Conservation (phyloP, 495 filamentous ascomycete species). For the Hypoxylon intermedium region DNA sequence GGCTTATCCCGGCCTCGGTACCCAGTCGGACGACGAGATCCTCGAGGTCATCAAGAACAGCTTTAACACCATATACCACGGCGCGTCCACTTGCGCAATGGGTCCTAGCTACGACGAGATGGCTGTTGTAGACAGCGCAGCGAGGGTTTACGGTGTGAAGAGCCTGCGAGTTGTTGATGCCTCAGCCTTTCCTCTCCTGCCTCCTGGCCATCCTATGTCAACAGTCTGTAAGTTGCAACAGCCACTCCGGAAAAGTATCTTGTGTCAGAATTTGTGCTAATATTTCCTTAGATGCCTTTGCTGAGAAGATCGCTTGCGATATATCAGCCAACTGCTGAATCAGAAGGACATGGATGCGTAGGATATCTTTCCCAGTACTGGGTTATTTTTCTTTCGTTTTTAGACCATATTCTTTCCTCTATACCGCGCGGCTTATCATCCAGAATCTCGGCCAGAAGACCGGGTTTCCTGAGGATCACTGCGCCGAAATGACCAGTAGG, state of each 20-base stretch:
- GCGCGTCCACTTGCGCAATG: conserved; percentile 63
- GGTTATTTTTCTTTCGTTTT: too few relatives aligned
- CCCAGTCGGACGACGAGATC: conserved; percentile 61
- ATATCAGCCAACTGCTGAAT: too few relatives aligned
- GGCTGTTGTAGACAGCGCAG: conserved; percentile 59
- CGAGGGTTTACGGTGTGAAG: conserved; percentile 58
- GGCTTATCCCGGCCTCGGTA: conserved; percentile 52
- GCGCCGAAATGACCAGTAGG: too few relatives aligned
- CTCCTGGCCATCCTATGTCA: conserved; percentile 61
- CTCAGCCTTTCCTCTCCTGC: conserved; percentile 62
- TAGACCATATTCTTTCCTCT: too few relatives aligned
- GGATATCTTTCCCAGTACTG: too few relatives aligned
- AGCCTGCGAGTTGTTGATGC: conserved; percentile 66
- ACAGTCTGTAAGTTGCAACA: conserved; percentile 47
- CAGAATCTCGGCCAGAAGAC: too few relatives aligned
- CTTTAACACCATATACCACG: conserved; percentile 59
- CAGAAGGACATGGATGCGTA: too few relatives aligned
- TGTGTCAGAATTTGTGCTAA: background rate
- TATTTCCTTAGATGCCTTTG: too few relatives aligned
- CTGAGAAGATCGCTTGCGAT: too few relatives aligned
- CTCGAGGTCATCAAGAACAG: conserved; percentile 49
- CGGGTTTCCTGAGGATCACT: too few relatives aligned
- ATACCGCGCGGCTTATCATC: too few relatives aligned
- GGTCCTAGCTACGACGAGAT: conserved; percentile 51
- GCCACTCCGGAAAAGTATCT: background rate